Percentiles rank a stretch among this genome's conserved stretches.
These are phyloP conservation scores for Penicillium sp. DNA, from an alignment of 2,329 filamentous ascomycete species.

Conservation along the genomic window DNA sequence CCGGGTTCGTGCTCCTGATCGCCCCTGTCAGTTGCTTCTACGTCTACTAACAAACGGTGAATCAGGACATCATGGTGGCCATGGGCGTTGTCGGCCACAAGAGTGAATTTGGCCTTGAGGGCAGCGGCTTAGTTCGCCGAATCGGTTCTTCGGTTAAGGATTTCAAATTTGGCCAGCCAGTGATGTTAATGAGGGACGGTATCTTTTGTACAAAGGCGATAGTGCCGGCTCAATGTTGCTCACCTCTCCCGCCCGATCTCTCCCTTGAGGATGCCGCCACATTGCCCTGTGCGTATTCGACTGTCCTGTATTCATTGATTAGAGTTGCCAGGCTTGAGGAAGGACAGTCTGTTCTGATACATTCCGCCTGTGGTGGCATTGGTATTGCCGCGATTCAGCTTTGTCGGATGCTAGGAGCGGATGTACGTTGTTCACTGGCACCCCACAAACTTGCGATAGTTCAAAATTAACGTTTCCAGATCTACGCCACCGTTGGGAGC, in stretches of 20 bases:
- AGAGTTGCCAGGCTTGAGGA: constrained; percentile 20
- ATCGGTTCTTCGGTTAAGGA: not conserved
- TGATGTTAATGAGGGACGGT: not conserved
- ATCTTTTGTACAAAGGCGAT: not conserved
- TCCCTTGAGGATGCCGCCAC: constrained; percentile 3
- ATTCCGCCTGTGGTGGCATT: constrained; percentile 36
- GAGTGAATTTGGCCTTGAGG: constrained; percentile 7
- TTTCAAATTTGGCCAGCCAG: not conserved
- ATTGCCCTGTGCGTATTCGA: constrained; percentile 8
- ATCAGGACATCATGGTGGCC: constrained; percentile 7
- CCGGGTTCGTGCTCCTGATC: not conserved
- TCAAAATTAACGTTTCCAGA: not conserved
- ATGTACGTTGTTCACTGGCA: constrained; percentile 23
- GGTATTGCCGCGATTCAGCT: constrained; percentile 38
- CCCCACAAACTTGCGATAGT: constrained; percentile 1
- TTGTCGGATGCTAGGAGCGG: constrained; percentile 27
- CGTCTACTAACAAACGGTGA: too few species aligned
- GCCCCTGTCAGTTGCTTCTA: too few species aligned
- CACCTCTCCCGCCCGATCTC: not conserved
- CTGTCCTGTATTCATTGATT: constrained; percentile 21
- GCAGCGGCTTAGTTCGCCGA: constrained; percentile 5
- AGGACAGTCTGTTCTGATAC: constrained; percentile 39
- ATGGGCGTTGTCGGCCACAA: not conserved
- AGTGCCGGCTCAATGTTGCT: not conserved
- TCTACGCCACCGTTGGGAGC: constrained; percentile 5